Evolutionary conservation across 306 rosid species (phyloP).

Genomic region (Lablab purpureus): DNA sequence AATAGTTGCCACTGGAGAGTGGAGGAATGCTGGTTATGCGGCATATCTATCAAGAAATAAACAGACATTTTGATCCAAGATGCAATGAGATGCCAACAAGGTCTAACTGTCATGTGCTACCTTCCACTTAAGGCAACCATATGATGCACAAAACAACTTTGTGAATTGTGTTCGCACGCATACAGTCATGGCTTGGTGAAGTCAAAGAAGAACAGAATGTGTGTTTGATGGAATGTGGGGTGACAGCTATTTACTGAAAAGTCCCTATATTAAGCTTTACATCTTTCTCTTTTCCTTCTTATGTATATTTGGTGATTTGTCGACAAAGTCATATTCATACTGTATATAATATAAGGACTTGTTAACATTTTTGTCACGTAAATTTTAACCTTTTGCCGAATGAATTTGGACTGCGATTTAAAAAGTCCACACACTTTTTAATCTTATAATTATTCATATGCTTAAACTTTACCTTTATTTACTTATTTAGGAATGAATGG

Average conservation of each 20-base stretch:
- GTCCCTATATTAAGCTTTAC: background rate
- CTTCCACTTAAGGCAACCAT: slow-evolving; percentile 12
- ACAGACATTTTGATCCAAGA: slow-evolving; percentile 16
- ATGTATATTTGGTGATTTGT: background rate
- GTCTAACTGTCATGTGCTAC: background rate
- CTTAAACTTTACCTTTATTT: too few relatives aligned
- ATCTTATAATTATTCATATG: background rate
- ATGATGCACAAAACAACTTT: slow-evolving; percentile 16
- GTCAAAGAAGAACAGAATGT: background rate
- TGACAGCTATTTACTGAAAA: slow-evolving; percentile 18
- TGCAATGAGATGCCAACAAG: slow-evolving; percentile 28
- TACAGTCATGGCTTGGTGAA: slow-evolving; percentile 22
- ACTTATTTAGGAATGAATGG: too few relatives aligned
- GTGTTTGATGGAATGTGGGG: slow-evolving; percentile 16
- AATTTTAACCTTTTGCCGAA: background rate
- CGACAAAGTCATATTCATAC: background rate
- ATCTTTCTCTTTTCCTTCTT: background rate
- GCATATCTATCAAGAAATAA: slow-evolving; percentile 18
- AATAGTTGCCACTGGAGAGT: slow-evolving; percentile 8
- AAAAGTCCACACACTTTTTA: background rate
- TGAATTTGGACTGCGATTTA: background rate
- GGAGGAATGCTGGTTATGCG: slow-evolving; percentile 32
- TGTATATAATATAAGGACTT: background rate
- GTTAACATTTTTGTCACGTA: background rate
- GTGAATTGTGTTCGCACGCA: slow-evolving; percentile 9